Evolutionary conservation across 2,329 filamentous ascomycete species (phyloP), one percentile per base, ranked within the genome.

Genomic region (Sporothrix protearum): DNA sequence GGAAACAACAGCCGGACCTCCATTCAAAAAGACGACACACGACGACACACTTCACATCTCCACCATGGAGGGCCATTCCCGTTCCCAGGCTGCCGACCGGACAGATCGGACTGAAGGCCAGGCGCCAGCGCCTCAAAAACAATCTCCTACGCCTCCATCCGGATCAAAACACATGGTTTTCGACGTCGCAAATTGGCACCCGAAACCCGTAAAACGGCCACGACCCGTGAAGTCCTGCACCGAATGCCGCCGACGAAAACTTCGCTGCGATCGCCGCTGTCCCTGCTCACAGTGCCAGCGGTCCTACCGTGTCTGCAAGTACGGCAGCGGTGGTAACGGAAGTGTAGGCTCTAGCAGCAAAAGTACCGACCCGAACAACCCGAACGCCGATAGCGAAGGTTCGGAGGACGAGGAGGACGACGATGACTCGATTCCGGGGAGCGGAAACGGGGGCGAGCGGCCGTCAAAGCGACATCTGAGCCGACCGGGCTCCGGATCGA

Each of bases 261-360:
- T 87, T 5, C 82, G 83, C 72, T 89, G 87, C 78, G 86, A 88
- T 77, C 83, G 87, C 59, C 80, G 83, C n/a, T 80, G 82, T 57
- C 85, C 86, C 3, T 89, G 87, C 75, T 85, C 85, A 6, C 86
- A 88, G 76, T 89, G 87, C 76, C 84, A 86, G 68, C 87, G 86
- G 77, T 85, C 68, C n/a, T 83, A 82, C 74, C 84, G 86, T 47
- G 76, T 78, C 51, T 88, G 86, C 79, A 84, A 81, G 74, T 88
- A 88, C 55, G 74, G 75, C 75, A 80, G 84, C 30, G 81, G 84
- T 25, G 83, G 85, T 71, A 82, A 84, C 42, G 83, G 85, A 9
- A 68, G 45, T 59, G 42, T 59, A 3, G 80, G 80, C 45, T 68
- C 71, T 22, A 42, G 53, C 53, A 71, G 33, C 49, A 67, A 42